Percentiles rank a stretch among this genome's conserved stretches.
Evolutionary conservation across 2,329 filamentous ascomycete genomes (phyloP).

Genomic region (Aspergillus pseudotamarii): DNA sequence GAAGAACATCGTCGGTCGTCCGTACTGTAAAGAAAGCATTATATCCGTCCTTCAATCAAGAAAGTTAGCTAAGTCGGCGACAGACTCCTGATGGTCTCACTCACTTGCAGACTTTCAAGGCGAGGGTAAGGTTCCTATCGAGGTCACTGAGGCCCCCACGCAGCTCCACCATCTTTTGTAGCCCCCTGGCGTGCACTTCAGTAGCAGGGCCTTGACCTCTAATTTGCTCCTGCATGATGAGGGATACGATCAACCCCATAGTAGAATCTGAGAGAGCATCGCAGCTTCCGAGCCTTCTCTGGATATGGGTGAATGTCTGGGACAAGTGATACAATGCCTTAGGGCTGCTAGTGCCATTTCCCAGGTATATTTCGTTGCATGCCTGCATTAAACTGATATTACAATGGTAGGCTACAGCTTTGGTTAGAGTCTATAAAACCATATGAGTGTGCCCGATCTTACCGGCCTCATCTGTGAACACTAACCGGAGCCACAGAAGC

Average conservation of each 20-base stretch:
- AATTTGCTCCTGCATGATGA: too few species aligned
- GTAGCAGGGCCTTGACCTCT: too few species aligned
- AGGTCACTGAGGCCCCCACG: conserved; percentile 4
- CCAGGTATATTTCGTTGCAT: conserved; percentile 13
- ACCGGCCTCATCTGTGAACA: background rate
- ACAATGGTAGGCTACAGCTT: conserved; percentile 10
- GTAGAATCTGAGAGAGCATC: conserved; percentile 17
- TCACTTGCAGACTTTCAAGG: conserved; percentile 17
- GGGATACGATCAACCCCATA: conserved; percentile 9
- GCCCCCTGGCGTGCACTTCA: too few species aligned
- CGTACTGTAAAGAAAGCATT: conserved; percentile 6
- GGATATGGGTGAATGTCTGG: conserved; percentile 12
- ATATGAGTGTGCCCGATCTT: conserved; percentile 1
- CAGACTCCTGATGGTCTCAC: background rate
- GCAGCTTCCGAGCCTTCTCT: conserved; percentile 8
- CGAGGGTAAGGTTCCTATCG: conserved; percentile 9
- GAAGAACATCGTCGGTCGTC: conserved; percentile 15
- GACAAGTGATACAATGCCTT: conserved; percentile 16
- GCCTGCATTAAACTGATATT: conserved; percentile 16
- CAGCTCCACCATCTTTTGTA: too few species aligned
- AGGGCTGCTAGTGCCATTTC: background rate
- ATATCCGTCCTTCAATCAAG: background rate
- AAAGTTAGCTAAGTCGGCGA: background rate
- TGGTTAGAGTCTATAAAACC: too few species aligned
- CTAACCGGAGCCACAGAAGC: too few species aligned